Percentiles rank a stretch among this genome's conserved stretches.
Conservation (phyloP, 2,329 filamentous ascomycete genomes). For the Cladosporium sp. region DNA sequence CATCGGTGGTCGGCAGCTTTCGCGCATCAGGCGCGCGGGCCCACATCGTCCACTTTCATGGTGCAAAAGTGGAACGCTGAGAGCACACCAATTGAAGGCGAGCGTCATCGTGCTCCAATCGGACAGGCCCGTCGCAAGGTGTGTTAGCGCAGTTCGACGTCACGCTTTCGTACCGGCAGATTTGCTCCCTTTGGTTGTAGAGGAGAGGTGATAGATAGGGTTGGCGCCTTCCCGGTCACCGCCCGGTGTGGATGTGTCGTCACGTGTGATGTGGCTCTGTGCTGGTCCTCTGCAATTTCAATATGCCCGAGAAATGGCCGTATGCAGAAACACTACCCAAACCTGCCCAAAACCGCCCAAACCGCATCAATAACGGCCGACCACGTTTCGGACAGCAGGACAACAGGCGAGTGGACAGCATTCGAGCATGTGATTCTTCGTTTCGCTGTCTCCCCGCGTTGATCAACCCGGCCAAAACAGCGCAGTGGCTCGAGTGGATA, state of each 20-base stretch:
- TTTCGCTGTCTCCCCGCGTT: conserved; percentile 7
- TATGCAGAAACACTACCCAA: not conserved
- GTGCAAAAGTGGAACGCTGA: conserved; percentile 12
- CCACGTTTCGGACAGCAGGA: not conserved
- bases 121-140: conserved; percentile 6
- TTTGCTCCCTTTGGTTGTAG: too few species aligned
- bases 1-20: conserved; percentile 11
- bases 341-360: not conserved
- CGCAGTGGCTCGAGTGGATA: conserved; percentile 7
- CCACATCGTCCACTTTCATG: conserved; percentile 9
- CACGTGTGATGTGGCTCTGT: too few species aligned
- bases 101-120: not conserved
- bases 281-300: not conserved
- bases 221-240: not conserved
- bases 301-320: not conserved
- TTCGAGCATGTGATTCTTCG: conserved; percentile 3
- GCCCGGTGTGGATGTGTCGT: too few species aligned
- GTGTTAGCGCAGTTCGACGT: conserved; percentile 9
- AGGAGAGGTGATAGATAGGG: not conserved
- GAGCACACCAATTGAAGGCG: not conserved
- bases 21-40: conserved; percentile 10
- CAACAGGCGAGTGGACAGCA: not conserved
- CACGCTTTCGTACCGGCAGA: conserved; percentile 1
- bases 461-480: conserved; percentile 4
- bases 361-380: not conserved